Conservation (phyloP, 2,329 filamentous ascomycete species). For the Cadophora luteo-olivacea region DNA sequence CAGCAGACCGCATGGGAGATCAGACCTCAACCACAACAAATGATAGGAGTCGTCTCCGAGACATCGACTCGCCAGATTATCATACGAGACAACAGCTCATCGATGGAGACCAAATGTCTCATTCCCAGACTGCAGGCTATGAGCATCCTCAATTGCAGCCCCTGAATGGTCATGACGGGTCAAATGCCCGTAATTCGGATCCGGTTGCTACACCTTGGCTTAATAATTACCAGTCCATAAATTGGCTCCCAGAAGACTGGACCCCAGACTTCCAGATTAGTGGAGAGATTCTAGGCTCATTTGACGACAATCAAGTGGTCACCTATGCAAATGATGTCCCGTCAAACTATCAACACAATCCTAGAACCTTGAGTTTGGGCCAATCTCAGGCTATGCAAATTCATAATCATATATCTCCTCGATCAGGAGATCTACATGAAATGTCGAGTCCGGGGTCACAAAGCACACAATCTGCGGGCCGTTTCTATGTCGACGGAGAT, state of each 20-base stretch:
- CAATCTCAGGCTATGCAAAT: not conserved
- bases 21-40: not conserved
- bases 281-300: slow-evolving; percentile 13
- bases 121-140: not conserved
- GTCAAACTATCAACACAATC: slow-evolving; percentile 2
- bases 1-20: not conserved
- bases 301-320: slow-evolving; percentile 17
- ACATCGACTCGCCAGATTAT: not conserved
- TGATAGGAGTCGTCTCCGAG: not conserved
- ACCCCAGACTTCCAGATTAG: slow-evolving; percentile 31
- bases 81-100: not conserved
- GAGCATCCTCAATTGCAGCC: not conserved
- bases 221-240: slow-evolving; percentile 36
- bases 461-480: slow-evolving; percentile 29
- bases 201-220: slow-evolving; percentile 23
- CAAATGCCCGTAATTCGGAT: not conserved
- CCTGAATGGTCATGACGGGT: not conserved
- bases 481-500: slow-evolving; percentile 41
- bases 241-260: slow-evolving; percentile 41
- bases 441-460: slow-evolving; percentile 33
- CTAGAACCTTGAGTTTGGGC: not conserved
- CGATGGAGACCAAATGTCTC: not conserved
- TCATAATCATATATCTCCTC: slow-evolving; percentile 8
- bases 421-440: slow-evolving; percentile 23
- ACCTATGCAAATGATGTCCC: slow-evolving; percentile 18